Evolutionary conservation across 148 eudicot genomes (phyloP), one percentile per base, ranked within the genome.

Genomic region (Rhododendron henanense): DNA sequence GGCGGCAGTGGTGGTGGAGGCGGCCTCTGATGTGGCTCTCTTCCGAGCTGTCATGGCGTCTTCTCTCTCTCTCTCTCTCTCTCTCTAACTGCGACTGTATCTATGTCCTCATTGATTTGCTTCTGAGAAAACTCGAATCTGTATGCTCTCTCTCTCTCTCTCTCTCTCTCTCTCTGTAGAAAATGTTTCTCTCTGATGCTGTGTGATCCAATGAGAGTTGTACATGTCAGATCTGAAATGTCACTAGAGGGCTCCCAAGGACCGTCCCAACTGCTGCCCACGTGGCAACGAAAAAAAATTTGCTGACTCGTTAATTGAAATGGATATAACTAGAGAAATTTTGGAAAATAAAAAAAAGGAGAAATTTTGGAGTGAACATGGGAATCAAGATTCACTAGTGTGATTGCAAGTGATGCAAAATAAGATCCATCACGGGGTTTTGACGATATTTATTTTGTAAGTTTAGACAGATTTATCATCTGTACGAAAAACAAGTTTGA

Each of bases 21-120:
- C 9, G 15, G 69, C 45, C 69, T 55, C 67, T 3, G 83, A 9
- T 10, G 83, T 25, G 37, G 83, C 47, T 81, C 83, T 81, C 83
- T 81, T 81, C 69, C 83, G 83, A 35, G 83, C 48, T 18, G 69
- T 61, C 83, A 81, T 81, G n/a, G 65, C 65, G 65, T 59, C 65
- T 2, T 1, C 59, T 15, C 59, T 18, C 61, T 48, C 47, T 92
- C 0, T 69, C 37, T 84, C 47, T 83, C 59, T 55, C 59, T 55
- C 48, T 78, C 59, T 84, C 47, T 83, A 16, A 15, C 21, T 18
- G 16, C 5, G 15, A 16, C 21, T 55, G 19, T 55, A 55, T 55
- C 61, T 55, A 5, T 4, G 6, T n/a, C 31, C 71, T 63, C 71
- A 0, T 19, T 21, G 76, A 25, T 76, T 76, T 41, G 79, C 48